Conservation (phyloP, 345 rosid genomes). For the Salix koriyanagi region DNA sequence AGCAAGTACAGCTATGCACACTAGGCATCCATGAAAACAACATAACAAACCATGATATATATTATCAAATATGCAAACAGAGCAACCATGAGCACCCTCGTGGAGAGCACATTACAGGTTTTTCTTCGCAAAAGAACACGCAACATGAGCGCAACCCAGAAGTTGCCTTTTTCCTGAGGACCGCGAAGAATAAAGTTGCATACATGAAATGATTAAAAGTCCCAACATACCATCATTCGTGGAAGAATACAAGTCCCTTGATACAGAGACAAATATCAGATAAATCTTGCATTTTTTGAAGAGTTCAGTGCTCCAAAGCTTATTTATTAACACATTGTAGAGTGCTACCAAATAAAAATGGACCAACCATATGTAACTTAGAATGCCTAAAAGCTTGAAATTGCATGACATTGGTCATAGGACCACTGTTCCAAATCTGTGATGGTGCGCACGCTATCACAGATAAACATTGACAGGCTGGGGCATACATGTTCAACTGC, state of each 20-base stretch:
- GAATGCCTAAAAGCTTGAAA: neutral
- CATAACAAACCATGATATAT: neutral
- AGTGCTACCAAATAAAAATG: neutral
- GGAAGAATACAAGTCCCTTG: neutral
- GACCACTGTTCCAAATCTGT: neutral
- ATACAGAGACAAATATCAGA: neutral
- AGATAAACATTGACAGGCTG: neutral
- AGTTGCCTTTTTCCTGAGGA: neutral
- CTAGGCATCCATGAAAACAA: neutral
- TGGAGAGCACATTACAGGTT: neutral
- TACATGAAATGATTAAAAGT: neutral
- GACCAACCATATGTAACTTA: neutral
- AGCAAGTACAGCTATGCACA: neutral
- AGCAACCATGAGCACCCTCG: neutral
- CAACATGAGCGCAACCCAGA: neutral
- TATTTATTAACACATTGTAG: neutral
- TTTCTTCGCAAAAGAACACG: neutral
- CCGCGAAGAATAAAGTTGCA: neutral
- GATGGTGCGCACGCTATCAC: too few relatives aligned
- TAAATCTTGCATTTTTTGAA: neutral
- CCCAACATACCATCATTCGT: neutral
- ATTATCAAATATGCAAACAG: neutral
- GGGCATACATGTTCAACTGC: neutral
- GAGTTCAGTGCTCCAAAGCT: neutral
- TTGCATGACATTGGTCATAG: neutral